Base-by-base conservation (phyloP, 768 basidiomycete genomes). In the Chlorophyllum brunneum region DNA sequence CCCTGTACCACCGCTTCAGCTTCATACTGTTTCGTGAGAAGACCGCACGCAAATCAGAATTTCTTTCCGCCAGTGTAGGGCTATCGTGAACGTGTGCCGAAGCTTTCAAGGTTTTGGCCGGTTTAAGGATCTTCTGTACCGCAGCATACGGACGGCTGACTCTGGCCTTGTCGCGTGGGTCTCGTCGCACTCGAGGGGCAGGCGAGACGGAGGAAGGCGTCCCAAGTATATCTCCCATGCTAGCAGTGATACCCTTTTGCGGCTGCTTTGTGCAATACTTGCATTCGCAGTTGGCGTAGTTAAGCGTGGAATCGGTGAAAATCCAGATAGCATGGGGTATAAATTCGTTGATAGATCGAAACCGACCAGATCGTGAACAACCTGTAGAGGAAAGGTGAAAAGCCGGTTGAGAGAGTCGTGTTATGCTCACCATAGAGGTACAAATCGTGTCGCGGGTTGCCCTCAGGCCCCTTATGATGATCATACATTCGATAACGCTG, bases 291-390 rank as follows among this genome's bases (percentile, higher is more conserved):
- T 76, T 76, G 2, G 64, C 61, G 39, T 73, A 74, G 54, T 76
- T 64, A 54, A 76, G 61, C 2, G 70, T 70, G 0, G 70, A 61
- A 54, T 88, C 83, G 5, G 71, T 70, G 64, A 84, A 72, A 8
- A 93, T 77, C 90, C 90, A 93, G 53, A 83, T 72, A 2, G 87
- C 87, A 59, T 94, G 92, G 3, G 90, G 89, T 41, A 86, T 78
- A 63, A 93, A 91, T 63, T 94, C 92, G 42, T 86, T 85, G n/a
- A 83, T 72, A 10, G 90, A 92, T 37, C 92, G 86, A 65, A 92
- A 93, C 29, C 72, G 70, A 36, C 63, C 64, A 49, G 70, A 78
- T 26, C 68, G 70, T 34, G 74, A 67, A 13, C 44, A 53, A 2
- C 83, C 83, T 68, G 69, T 67, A 74, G 51, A 20, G 54, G 16